A percentile compares a stretch with the other conserved stretches of the same genome.
These are phyloP conservation scores for Ustilago lituana DNA, from an alignment of 1,284 basidiomycete genomes.

Conservation along the genomic window DNA sequence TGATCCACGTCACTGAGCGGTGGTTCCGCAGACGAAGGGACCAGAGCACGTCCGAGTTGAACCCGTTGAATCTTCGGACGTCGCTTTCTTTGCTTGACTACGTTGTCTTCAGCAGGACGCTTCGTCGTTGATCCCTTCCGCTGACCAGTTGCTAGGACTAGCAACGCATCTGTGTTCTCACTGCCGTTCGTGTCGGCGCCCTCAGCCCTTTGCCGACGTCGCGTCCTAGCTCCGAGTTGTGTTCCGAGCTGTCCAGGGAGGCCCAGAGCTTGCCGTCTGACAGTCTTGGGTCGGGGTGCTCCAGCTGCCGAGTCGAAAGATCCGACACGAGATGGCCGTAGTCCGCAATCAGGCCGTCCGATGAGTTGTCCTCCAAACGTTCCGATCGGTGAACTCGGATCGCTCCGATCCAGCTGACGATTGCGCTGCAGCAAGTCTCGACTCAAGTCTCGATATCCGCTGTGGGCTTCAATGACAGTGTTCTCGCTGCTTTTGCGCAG, in stretches of 20 bases:
- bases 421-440: conserved; percentile 5
- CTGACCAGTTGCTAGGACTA: not conserved
- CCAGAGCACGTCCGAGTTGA: conserved; percentile 3
- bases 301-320: not conserved
- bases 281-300: not conserved
- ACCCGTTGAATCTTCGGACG: conserved; percentile 29
- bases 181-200: not conserved
- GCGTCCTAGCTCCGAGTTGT: not conserved
- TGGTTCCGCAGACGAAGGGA: conserved; percentile 13
- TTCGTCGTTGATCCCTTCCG: not conserved
- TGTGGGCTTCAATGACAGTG: not conserved
- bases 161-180: conserved; percentile 9
- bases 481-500: not conserved
- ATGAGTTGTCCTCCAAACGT: conserved; percentile 16
- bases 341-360: conserved; percentile 5
- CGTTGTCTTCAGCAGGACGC: not conserved
- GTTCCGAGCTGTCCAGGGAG: not conserved
- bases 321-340: conserved; percentile 1
- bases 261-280: conserved; percentile 2
- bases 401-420: conserved; percentile 5
- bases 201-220: not conserved
- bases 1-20: conserved; percentile 28
- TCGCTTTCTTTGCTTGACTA: conserved; percentile 2
- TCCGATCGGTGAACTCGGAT: conserved; percentile 24
- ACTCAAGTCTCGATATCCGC: not conserved